Percentiles rank a stretch among this genome's conserved stretches.
Evolutionary conservation across 192 early-diverging fungal species (phyloP).

Genomic region (Linnemannia elongata): DNA sequence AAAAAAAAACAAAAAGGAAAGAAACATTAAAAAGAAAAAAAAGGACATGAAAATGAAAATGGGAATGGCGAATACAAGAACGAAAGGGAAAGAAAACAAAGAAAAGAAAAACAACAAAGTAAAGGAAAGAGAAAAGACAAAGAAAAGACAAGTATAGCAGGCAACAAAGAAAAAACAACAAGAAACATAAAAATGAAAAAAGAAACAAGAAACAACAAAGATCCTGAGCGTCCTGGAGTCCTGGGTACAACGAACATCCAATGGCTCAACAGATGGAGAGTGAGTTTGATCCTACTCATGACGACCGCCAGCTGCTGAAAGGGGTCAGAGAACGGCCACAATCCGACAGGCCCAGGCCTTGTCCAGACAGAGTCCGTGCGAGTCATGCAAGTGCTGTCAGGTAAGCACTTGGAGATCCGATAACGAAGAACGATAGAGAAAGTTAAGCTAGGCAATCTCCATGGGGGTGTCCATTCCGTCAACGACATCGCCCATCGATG

Average conservation of each 20-base stretch:
- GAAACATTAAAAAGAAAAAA: slow-evolving; percentile 4
- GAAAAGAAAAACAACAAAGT: not conserved
- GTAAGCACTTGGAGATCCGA: not conserved
- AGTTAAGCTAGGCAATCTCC: slow-evolving; percentile 27
- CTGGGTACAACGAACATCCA: not conserved
- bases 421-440: not conserved
- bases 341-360: too few species aligned
- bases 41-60: not conserved
- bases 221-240: not conserved
- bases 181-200: not conserved
- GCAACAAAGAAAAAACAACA: not conserved
- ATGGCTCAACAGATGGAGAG: not conserved
- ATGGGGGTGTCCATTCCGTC: slow-evolving; percentile 28
- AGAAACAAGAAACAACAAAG: not conserved
- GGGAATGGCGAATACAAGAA: slow-evolving; percentile 5
- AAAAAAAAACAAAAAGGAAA: not conserved
- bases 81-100: slow-evolving; percentile 6
- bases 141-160: not conserved
- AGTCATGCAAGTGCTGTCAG: too few species aligned
- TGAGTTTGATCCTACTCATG: not conserved
- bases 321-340: not conserved
- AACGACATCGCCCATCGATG: not conserved
- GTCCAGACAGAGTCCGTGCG: too few species aligned
- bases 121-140: slow-evolving; percentile 3
- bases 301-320: not conserved